Conservation (phyloP, 2,329 filamentous ascomycete genomes). For the Calonectria fujianensis region DNA sequence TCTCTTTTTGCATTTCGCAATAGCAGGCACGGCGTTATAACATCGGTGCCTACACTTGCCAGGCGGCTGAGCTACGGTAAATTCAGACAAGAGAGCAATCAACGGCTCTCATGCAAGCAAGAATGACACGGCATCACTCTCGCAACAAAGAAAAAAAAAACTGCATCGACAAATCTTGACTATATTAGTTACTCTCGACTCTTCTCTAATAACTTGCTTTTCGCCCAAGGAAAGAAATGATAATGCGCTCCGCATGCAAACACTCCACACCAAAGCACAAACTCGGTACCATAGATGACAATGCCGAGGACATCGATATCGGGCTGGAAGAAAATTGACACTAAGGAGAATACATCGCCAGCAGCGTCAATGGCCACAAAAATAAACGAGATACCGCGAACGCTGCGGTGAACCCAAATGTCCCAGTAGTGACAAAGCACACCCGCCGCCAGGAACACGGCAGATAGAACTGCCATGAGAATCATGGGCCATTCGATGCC, state of each 20-base stretch:
- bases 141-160: not conserved
- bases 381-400: slow-evolving; percentile 82
- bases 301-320: slow-evolving; percentile 77
- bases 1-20: not conserved
- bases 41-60: not conserved
- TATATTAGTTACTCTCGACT: not conserved
- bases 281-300: slow-evolving; percentile 80
- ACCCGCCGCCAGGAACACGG: slow-evolving; percentile 77
- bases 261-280: slow-evolving; percentile 80
- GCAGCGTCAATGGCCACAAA: slow-evolving; percentile 83
- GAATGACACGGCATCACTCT: not conserved
- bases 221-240: slow-evolving; percentile 74
- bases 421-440: slow-evolving; percentile 82
- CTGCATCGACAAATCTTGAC: not conserved
- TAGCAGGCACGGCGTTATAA: not conserved
- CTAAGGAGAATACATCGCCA: slow-evolving; percentile 80
- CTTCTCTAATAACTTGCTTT: slow-evolving; percentile 22
- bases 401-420: slow-evolving; percentile 79
- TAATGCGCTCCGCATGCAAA: slow-evolving; percentile 80
- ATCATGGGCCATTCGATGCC: slow-evolving; percentile 76
- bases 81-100: not conserved
- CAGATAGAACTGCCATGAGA: slow-evolving; percentile 80
- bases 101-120: not conserved
- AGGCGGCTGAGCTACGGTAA: not conserved
- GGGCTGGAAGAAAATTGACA: slow-evolving; percentile 78